Percentiles rank a stretch among this genome's conserved stretches.
These are phyloP conservation scores for Pichia californica DNA, from an alignment of 805 yeast genomes.

Conservation along the genomic window DNA sequence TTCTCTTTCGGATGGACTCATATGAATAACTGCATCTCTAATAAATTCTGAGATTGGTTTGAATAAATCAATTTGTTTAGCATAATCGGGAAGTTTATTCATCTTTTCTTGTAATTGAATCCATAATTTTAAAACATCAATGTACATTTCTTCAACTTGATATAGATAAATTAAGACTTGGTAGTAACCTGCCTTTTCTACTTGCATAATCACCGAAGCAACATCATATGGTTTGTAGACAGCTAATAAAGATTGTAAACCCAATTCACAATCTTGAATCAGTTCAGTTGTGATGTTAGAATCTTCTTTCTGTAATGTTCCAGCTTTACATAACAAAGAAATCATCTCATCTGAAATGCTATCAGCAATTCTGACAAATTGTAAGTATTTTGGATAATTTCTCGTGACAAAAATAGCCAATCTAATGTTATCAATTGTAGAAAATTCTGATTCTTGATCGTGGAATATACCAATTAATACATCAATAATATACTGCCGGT, in stretches of 20 bases:
- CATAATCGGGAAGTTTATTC: slow-evolving; percentile 2
- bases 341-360: slow-evolving; percentile 44
- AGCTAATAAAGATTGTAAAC: slow-evolving; percentile 66
- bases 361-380: slow-evolving; percentile 70
- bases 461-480: slow-evolving; percentile 56
- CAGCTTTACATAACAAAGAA: slow-evolving; percentile 37
- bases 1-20: slow-evolving; percentile 11
- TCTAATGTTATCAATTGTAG: slow-evolving; percentile 26
- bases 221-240: slow-evolving; percentile 54
- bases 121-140: slow-evolving; percentile 53
- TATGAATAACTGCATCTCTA: slow-evolving; percentile 19
- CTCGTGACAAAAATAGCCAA: slow-evolving; percentile 70
- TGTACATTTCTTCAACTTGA: slow-evolving; percentile 42
- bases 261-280: slow-evolving; percentile 55
- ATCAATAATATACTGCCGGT: slow-evolving; percentile 73
- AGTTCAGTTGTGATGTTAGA: slow-evolving; percentile 17
- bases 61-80: slow-evolving; percentile 11
- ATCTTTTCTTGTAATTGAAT: slow-evolving; percentile 20
- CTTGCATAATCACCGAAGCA: slow-evolving; percentile 40
- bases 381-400: slow-evolving; percentile 79
- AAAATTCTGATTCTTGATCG: slow-evolving; percentile 28
- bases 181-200: slow-evolving; percentile 50
- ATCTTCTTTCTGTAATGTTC: background rate
- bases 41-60: slow-evolving; percentile 27
- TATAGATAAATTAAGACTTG: slow-evolving; percentile 55